Evolutionary conservation across 1,284 basidiomycete genomes (phyloP), one percentile per base, ranked within the genome.

Genomic region (Melampsora americana): DNA sequence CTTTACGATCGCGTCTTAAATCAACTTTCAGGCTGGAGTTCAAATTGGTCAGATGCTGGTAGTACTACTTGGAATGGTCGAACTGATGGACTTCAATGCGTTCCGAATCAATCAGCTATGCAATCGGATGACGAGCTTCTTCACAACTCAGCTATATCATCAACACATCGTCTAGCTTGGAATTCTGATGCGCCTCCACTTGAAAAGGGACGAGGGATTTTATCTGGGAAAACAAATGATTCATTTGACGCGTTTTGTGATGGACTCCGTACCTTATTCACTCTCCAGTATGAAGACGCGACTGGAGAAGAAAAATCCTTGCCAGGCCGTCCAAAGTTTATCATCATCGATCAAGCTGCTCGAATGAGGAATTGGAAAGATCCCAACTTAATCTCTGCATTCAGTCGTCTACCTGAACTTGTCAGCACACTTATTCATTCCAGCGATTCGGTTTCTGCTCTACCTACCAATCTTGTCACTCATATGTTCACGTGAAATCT

Each of bases 201-300:
- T 16, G 61, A 42, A 42, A 70, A 42, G 32, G 42, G 42, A 7
- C 39, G 42, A 20, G 69, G 69, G 26, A 18, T 70, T 44, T 28
- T 72, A 39, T 35, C 39, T 30, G 60, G 62, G 16, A 30, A 50
- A 39, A 64, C 46, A 60, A 72, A 46, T 28, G 50, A 64, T 39
- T 65, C 61, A 20, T 72, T 72, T 28, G 70, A 72, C 50, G 70
- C 44, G 23, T 72, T 64, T 26, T 65, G 60, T 30, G 70, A 72
- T 50, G 70, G 70, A 66, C 61, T 72, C 20, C 42, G 70, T 2
- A 35, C 62, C 2, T 64, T 72, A 39, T 71, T 28, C n/a, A 62
- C 61, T 26, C n/a, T 48, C 50, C 39, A 39, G 35, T 30, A 26
- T 30, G 50, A 23, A 42, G 26, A 26, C 18, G 12, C 12, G 1